A percentile compares a stretch with the other conserved stretches of the same genome.
These are phyloP conservation scores for Beauveria caledonica DNA, from an alignment of 2,329 filamentous ascomycete species.

Conservation along the genomic window DNA sequence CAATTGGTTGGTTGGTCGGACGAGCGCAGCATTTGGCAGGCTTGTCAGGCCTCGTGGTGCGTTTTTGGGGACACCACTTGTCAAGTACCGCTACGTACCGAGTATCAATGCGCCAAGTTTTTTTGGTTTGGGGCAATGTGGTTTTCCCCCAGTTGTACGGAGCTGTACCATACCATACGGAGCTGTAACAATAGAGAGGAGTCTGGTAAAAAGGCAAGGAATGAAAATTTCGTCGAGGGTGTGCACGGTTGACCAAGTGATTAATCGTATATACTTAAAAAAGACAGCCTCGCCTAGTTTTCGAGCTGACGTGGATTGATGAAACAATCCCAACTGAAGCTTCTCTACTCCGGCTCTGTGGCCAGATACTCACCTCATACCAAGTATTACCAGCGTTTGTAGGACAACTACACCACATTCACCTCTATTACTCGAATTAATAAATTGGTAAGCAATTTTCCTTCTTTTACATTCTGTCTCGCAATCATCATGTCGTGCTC, in stretches of 20 bases:
- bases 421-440: neutral
- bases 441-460: neutral
- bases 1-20: no score
- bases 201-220: neutral
- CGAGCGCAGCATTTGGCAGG: no score
- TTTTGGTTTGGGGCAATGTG: constrained; percentile 3
- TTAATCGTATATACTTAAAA: neutral
- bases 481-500: neutral
- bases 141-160: neutral
- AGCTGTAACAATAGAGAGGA: no score
- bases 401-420: no score
- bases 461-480: neutral
- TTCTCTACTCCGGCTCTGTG: neutral
- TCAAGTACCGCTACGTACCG: constrained; percentile 8
- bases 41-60: no score
- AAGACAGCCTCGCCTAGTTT: neutral
- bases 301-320: neutral
- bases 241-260: neutral
- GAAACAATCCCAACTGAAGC: neutral
- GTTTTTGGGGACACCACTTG: neutral
- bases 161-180: no score
- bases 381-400: neutral
- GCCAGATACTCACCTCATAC: no score
- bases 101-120: neutral
- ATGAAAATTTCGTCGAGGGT: neutral